Base-by-base conservation (phyloP, 192 early-diverging fungal genomes). In the Irineochytrium annulatum region DNA sequence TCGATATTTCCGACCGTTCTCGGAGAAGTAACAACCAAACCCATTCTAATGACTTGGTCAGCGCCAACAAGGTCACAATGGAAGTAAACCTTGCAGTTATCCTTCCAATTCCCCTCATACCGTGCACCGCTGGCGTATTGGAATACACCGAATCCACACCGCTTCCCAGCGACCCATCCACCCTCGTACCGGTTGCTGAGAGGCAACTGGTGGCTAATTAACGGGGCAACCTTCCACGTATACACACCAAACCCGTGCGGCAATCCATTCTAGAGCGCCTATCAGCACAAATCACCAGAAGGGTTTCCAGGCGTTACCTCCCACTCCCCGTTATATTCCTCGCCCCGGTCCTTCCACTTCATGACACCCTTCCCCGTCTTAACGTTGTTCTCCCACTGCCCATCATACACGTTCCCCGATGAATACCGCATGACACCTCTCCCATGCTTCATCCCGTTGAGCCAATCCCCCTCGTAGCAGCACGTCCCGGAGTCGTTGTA, bases 71-170 rank as follows among this genome's bases (percentile, higher is more conserved):
- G 6, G 13, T 17, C 17, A 6, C 8, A 19, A 1, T 19, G 14
- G 20, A 16, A 17, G 43, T 3, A 31, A 55, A 77, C 76, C 67
- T 82, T 82, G 34, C 63, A 54, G 62, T 80, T 76, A 17, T 76
- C 68, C 44, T 62, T 70, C 77, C 78, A 83, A n/a, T 82, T 64
- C 11, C 81, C 81, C 34, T 69, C 63, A 52, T 78, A 83, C 13
- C 29, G 3, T 5, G 76, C 76, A 11, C 81, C 81, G 46, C 59
- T 75, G 3, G 81, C 76, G 49, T 81, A 83, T 33, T 69, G 53
- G 57, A 83, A 83, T 2, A 65, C 59, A 46, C 81, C 81, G 26
- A 31, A 56, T 8, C 81, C 81, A 31, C 71, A 17, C 2, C 77
- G 59, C 44, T 72, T 73, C 28, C 81, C 81, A 31, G 73, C 39